These are phyloP conservation scores for Triangularia verruculosa DNA, from an alignment of 2,329 filamentous ascomycete genomes.

Conservation along the genomic window DNA sequence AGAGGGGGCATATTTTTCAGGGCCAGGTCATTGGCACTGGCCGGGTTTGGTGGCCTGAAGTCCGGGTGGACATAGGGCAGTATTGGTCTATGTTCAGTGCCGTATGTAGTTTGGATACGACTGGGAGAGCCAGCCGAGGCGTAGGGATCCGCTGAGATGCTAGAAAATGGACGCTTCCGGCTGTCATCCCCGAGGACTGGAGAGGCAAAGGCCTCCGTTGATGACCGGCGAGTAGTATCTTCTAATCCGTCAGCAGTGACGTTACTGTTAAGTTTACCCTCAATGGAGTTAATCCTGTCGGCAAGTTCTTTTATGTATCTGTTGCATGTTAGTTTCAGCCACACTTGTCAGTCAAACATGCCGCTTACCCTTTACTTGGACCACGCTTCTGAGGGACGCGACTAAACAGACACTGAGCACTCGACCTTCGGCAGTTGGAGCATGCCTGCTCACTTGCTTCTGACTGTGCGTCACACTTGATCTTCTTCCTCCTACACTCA, in stretches of 20 bases:
- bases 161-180: slow-evolving; percentile 49
- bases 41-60: slow-evolving; percentile 33
- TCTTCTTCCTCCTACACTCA: slow-evolving; percentile 85
- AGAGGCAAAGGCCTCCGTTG: slow-evolving; percentile 53
- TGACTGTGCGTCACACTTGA: slow-evolving; percentile 79
- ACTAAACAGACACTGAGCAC: slow-evolving; percentile 79
- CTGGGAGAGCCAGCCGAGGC: slow-evolving; percentile 38
- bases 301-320: slow-evolving; percentile 91
- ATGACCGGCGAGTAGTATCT: slow-evolving; percentile 34
- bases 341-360: slow-evolving; percentile 7
- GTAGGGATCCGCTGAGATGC: slow-evolving; percentile 43
- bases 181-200: slow-evolving; percentile 42
- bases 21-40: slow-evolving; percentile 40
- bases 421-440: slow-evolving; percentile 74
- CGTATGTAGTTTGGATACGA: slow-evolving; percentile 44
- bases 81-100: slow-evolving; percentile 45
- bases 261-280: slow-evolving; percentile 65
- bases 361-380: slow-evolving; percentile 75
- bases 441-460: slow-evolving; percentile 73
- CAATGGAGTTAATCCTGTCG: slow-evolving; percentile 77
- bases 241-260: slow-evolving; percentile 38
- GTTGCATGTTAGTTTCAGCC: slow-evolving; percentile 19
- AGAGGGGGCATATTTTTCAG: slow-evolving; percentile 42
- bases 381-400: slow-evolving; percentile 84
- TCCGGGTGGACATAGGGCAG: slow-evolving; percentile 39